Conservation (phyloP, 2,329 filamentous ascomycete species). For the Cladosporium sp. region DNA sequence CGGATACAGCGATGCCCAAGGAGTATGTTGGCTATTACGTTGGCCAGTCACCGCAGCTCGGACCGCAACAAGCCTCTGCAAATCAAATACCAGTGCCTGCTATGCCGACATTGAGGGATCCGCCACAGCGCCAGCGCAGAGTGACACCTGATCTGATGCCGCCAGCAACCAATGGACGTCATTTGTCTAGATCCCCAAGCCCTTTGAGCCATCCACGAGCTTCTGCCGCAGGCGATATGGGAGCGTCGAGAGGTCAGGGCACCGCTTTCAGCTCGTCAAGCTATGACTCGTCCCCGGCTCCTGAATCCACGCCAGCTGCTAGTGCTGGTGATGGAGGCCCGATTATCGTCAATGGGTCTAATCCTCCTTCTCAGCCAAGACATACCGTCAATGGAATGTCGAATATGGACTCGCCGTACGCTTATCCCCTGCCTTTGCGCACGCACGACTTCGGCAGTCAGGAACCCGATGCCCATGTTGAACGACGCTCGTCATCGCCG, state of each 20-base stretch:
- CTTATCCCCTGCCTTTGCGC: constrained; percentile 6
- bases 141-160: constrained; percentile 40
- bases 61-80: constrained; percentile 27
- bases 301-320: constrained; percentile 7
- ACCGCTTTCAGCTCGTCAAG: constrained; percentile 18
- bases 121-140: constrained; percentile 37
- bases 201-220: constrained; percentile 41
- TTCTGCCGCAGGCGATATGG: constrained; percentile 25
- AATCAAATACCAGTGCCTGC: constrained; percentile 31
- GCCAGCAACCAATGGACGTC: constrained; percentile 27
- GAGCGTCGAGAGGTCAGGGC: constrained; percentile 15
- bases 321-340: constrained; percentile 26
- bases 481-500: constrained; percentile 5
- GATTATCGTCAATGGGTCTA: constrained; percentile 40
- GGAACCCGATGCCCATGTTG: not conserved
- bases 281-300: constrained; percentile 15
- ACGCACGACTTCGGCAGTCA: constrained; percentile 2
- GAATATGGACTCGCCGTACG: constrained; percentile 1
- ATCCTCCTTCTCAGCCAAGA: constrained; percentile 9
- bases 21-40: constrained; percentile 49
- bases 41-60: constrained; percentile 38
- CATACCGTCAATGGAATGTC: constrained; percentile 3
- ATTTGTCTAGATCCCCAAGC: constrained; percentile 39
- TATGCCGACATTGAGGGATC: constrained; percentile 32
- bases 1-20: constrained; percentile 39